Conservation (phyloP, 306 rosid species). For the Heteromeles arbutifolia region DNA sequence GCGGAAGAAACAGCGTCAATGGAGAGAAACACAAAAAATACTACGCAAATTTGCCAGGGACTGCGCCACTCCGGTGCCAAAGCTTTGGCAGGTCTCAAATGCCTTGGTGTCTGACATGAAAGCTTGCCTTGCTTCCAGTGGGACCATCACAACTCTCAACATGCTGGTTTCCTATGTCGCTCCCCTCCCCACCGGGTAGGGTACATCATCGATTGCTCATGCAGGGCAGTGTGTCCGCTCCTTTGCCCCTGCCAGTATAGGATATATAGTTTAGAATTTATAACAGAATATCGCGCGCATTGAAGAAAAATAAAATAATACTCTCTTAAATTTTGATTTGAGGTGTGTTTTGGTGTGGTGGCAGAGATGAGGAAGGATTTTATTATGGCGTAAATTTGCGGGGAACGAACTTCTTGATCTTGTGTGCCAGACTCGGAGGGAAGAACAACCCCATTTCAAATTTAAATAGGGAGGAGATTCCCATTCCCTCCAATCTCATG, state of each 20-base stretch:
- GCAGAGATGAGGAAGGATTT: slow-evolving; percentile 61
- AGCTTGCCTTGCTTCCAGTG: slow-evolving; percentile 33
- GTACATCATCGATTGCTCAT: not conserved
- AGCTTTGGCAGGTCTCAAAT: slow-evolving; percentile 44
- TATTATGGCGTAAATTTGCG: slow-evolving; percentile 58
- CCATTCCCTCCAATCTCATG: slow-evolving; percentile 37
- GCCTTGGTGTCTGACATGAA: slow-evolving; percentile 46
- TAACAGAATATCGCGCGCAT: not conserved
- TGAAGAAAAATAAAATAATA: not conserved
- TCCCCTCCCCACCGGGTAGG: slow-evolving; percentile 56
- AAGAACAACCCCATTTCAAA: slow-evolving; percentile 42
- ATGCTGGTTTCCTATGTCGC: slow-evolving; percentile 47
- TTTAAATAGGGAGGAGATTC: slow-evolving; percentile 43
- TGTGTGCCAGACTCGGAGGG: slow-evolving; percentile 59
- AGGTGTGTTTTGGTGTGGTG: not conserved
- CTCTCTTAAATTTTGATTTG: not conserved
- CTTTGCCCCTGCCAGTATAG: no score
- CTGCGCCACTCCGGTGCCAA: slow-evolving; percentile 49
- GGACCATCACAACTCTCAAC: slow-evolving; percentile 30
- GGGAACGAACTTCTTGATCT: slow-evolving; percentile 37
- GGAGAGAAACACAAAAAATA: slow-evolving; percentile 28
- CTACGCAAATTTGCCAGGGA: slow-evolving; percentile 51
- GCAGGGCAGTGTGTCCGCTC: no score
- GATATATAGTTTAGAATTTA: no score
- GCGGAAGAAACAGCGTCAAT: slow-evolving; percentile 29